Evolutionary conservation across 352 stramenopile genomes (phyloP).

Genomic region (Pythium plurisporium): DNA sequence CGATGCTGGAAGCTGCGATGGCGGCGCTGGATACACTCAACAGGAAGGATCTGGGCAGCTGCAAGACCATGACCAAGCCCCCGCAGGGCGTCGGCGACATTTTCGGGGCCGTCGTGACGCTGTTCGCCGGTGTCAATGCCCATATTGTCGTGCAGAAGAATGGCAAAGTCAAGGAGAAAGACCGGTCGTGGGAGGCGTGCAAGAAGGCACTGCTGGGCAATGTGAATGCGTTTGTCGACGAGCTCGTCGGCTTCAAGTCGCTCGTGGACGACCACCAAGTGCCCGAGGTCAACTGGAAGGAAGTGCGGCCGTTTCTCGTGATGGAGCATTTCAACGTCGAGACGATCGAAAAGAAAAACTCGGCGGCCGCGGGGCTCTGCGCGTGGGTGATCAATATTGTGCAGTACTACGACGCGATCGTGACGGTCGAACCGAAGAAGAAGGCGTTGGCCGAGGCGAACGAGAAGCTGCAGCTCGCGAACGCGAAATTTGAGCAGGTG

Average conservation of each 20-base stretch:
- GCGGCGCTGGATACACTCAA: slow-evolving; percentile 88
- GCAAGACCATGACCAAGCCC: slow-evolving; percentile 91
- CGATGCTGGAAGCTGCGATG: slow-evolving; percentile 86
- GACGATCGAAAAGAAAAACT: slow-evolving; percentile 83
- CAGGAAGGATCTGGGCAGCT: slow-evolving; percentile 87
- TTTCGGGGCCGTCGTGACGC: slow-evolving; percentile 69
- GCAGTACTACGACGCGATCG: slow-evolving; percentile 92
- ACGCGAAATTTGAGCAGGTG: slow-evolving; percentile 82
- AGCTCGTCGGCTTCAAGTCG: slow-evolving; percentile 82
- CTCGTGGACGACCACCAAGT: slow-evolving; percentile 63
- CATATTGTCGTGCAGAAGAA: slow-evolving; percentile 88
- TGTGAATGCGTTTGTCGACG: slow-evolving; percentile 91
- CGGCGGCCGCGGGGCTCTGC: slow-evolving; percentile 66
- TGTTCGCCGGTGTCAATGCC: slow-evolving; percentile 70
- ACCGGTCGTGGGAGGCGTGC: slow-evolving; percentile 89
- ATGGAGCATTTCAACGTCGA: slow-evolving; percentile 81
- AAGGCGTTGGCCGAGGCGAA: slow-evolving; percentile 68
- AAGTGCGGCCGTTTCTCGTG: slow-evolving; percentile 74
- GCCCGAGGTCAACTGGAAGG: slow-evolving; percentile 76
- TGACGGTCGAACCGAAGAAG: slow-evolving; percentile 93
- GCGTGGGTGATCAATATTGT: slow-evolving; percentile 91
- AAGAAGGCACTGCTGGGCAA: slow-evolving; percentile 93
- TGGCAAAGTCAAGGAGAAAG: slow-evolving; percentile 92
- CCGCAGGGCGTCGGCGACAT: slow-evolving; percentile 86
- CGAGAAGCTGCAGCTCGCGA: slow-evolving; percentile 80